These are phyloP conservation scores for Solanum ossicruentum DNA, from an alignment of 257 asterid species.

Conservation along the genomic window DNA sequence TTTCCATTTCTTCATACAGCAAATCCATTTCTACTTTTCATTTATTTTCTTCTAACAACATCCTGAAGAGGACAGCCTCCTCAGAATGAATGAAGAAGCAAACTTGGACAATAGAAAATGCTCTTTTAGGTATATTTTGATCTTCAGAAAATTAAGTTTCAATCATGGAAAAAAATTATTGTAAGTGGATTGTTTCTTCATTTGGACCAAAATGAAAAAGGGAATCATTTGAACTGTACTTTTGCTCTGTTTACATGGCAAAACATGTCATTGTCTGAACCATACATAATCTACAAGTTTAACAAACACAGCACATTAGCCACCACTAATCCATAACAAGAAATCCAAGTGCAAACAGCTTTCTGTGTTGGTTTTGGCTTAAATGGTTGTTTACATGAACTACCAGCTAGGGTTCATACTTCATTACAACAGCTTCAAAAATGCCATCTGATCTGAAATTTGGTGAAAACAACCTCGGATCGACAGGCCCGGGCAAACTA, in stretches of 20 bases:
- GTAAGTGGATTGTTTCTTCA: neutral
- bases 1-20: neutral
- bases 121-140: neutral
- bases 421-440: constrained; percentile 63
- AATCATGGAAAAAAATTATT: neutral
- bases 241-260: neutral
- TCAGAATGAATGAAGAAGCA: neutral
- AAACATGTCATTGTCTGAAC: neutral
- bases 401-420: constrained; percentile 15
- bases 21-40: neutral
- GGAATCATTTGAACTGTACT: neutral
- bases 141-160: neutral
- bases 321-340: neutral
- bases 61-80: neutral
- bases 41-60: neutral
- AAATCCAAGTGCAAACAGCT: neutral
- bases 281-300: neutral
- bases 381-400: neutral
- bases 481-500: constrained; percentile 77
- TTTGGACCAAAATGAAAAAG: neutral
- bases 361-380: neutral
- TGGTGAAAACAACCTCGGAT: constrained; percentile 55
- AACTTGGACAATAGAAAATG: neutral
- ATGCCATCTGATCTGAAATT: constrained; percentile 62
- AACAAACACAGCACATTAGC: neutral